Conservation (phyloP, 768 basidiomycete genomes). For the Coprinopsis cinerea region DNA sequence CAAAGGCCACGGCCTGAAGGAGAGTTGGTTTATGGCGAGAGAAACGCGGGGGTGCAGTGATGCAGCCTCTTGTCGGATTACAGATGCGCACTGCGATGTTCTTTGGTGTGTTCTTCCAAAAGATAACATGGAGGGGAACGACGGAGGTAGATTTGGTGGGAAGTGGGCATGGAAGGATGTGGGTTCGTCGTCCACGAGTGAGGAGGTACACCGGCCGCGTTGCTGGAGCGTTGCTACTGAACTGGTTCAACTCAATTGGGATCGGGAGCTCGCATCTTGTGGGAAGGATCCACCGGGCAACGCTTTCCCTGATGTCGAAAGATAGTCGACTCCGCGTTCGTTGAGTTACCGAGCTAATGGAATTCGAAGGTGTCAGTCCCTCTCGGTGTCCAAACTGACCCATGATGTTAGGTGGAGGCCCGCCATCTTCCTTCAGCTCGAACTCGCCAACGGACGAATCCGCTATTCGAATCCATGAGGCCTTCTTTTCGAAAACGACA, state of each 20-base stretch:
- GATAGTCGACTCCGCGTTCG: conserved; percentile 27
- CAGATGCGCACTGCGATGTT: conserved; percentile 50
- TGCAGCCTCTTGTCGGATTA: conserved; percentile 22
- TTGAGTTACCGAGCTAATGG: conserved; percentile 16
- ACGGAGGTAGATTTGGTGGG: conserved; percentile 41
- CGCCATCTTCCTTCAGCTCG: conserved; percentile 46
- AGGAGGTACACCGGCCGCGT: conserved; percentile 52
- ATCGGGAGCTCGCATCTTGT: conserved; percentile 42
- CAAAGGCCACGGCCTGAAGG: conserved; percentile 66
- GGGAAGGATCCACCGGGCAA: conserved; percentile 44
- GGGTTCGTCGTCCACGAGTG: conserved; percentile 64
- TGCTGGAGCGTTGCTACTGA: conserved; percentile 15
- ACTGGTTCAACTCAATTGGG: conserved; percentile 11
- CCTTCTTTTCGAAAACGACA: conserved; percentile 83
- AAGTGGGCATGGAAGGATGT: conserved; percentile 62
- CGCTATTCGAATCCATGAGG: conserved; percentile 72
- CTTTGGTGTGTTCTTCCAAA: conserved; percentile 56
- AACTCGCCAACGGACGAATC: conserved; percentile 81
- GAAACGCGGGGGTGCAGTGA: conserved; percentile 15
- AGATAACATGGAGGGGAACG: conserved; percentile 48
- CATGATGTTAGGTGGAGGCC: conserved; percentile 18
- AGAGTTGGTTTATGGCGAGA: conserved; percentile 29
- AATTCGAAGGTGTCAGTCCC: conserved; percentile 1
- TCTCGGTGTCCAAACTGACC: conserved; percentile 1
- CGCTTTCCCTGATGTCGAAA: conserved; percentile 28